A percentile compares a stretch with the other conserved stretches of the same genome.
Evolutionary conservation across 805 yeast genomes (phyloP).

Genomic region (Komagataella pastoris): DNA sequence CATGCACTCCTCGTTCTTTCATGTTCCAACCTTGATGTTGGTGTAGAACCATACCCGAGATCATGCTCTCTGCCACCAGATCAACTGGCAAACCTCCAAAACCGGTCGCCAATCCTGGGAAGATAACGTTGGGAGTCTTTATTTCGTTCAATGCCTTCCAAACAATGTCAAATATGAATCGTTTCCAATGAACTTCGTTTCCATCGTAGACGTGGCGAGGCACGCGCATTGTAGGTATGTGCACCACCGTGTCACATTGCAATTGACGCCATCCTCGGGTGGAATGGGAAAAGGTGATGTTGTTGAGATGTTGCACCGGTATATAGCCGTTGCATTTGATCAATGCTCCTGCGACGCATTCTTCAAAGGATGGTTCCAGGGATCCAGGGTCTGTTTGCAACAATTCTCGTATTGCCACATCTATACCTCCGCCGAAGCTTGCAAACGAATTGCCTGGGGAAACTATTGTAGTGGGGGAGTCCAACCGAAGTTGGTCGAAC

Average conservation of each 20-base stretch:
- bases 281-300: slow-evolving; percentile 15
- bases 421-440: slow-evolving; percentile 39
- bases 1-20: slow-evolving; percentile 11
- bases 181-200: slow-evolving; percentile 1
- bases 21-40: slow-evolving; percentile 4
- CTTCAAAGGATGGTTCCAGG: slow-evolving; percentile 9
- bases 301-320: slow-evolving; percentile 15
- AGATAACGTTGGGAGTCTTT: slow-evolving; percentile 7
- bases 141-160: slow-evolving; percentile 20
- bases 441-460: slow-evolving; percentile 43
- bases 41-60: slow-evolving; percentile 19
- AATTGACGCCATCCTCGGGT: slow-evolving; percentile 15
- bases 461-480: slow-evolving; percentile 14
- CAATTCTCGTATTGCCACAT: slow-evolving; percentile 18
- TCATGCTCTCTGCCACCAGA: slow-evolving; percentile 20
- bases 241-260: slow-evolving; percentile 17
- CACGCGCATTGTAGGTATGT: slow-evolving; percentile 26
- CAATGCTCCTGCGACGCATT: slow-evolving; percentile 6
- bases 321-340: slow-evolving; percentile 16
- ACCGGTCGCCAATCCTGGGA: slow-evolving; percentile 28
- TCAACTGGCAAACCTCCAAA: slow-evolving; percentile 20
- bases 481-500: neutral
- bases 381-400: slow-evolving; percentile 6
- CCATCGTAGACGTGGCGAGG: slow-evolving; percentile 11
- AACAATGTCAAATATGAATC: slow-evolving; percentile 21